These are phyloP conservation scores for Trichoderma guizhouense DNA, from an alignment of 2,329 filamentous ascomycete species.

Conservation along the genomic window DNA sequence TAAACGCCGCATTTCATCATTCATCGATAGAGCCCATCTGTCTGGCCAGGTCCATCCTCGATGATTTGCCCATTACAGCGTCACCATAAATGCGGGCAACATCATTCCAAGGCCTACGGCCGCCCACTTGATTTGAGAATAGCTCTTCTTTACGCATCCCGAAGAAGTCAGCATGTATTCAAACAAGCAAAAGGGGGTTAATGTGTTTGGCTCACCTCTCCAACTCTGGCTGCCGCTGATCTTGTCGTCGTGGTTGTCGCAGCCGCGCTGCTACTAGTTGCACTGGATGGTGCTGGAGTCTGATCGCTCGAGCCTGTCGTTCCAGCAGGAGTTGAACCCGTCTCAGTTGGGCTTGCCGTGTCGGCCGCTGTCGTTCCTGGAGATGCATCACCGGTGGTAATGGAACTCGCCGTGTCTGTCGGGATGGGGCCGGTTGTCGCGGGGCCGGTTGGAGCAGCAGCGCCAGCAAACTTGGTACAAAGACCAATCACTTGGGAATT, in stretches of 20 bases:
- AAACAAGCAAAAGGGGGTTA: not conserved
- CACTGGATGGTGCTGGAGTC: not conserved
- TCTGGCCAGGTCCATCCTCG: not conserved
- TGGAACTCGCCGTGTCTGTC: not conserved
- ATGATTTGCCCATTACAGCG: not conserved
- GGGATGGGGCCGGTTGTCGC: not conserved
- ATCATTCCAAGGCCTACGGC: constrained; percentile 1
- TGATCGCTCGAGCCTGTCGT: not conserved
- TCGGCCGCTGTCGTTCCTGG: not conserved
- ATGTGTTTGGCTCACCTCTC: not conserved
- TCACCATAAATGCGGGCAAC: not conserved
- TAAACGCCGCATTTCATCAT: not conserved
- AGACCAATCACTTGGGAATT: not conserved
- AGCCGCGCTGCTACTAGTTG: constrained; percentile 6
- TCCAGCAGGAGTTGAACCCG: not conserved
- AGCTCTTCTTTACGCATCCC: not conserved
- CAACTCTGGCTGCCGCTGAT: not conserved
- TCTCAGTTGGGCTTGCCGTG: not conserved
- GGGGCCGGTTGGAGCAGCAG: not conserved
- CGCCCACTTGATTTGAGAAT: constrained; percentile 1
- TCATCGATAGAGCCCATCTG: not conserved
- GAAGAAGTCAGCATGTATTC: not conserved
- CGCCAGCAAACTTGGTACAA: constrained; percentile 1
- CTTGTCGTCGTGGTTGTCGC: not conserved
- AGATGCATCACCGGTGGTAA: not conserved